These are phyloP conservation scores for Vitis riparia DNA, from an alignment of 164 flowering plant genomes.

Conservation along the genomic window DNA sequence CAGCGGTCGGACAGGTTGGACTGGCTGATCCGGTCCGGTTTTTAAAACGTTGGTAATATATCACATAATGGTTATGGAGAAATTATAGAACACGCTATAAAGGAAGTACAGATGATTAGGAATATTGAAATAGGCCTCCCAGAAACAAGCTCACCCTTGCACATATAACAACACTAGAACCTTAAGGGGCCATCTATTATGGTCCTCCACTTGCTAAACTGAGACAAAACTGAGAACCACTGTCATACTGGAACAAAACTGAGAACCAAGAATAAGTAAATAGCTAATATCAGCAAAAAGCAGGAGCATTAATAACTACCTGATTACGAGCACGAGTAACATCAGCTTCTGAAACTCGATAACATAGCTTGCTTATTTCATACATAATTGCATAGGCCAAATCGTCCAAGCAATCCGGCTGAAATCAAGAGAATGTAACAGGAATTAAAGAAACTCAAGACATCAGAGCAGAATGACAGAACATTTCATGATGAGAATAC, in stretches of 20 bases:
- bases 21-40: too few species aligned
- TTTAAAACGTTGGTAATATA: too few species aligned
- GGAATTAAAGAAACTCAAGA: neutral
- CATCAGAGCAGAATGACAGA: too few species aligned
- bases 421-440: conserved; percentile 17
- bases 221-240: neutral
- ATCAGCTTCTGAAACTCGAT: conserved; percentile 85
- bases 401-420: conserved; percentile 93
- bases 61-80: too few species aligned
- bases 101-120: too few species aligned
- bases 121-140: too few species aligned
- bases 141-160: too few species aligned
- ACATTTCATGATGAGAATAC: neutral
- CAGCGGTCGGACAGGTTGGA: too few species aligned
- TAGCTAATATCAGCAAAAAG: neutral
- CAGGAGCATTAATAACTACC: conserved; percentile 37
- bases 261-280: neutral
- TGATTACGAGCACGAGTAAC: conserved; percentile 95
- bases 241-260: neutral
- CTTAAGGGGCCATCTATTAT: too few species aligned
- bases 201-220: too few species aligned
- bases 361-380: conserved; percentile 70
- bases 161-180: too few species aligned
- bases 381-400: conserved; percentile 88
- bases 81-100: too few species aligned